Evolutionary conservation across 768 basidiomycete genomes (phyloP), one percentile per base, ranked within the genome.

Genomic region (Phylloporus sp.): DNA sequence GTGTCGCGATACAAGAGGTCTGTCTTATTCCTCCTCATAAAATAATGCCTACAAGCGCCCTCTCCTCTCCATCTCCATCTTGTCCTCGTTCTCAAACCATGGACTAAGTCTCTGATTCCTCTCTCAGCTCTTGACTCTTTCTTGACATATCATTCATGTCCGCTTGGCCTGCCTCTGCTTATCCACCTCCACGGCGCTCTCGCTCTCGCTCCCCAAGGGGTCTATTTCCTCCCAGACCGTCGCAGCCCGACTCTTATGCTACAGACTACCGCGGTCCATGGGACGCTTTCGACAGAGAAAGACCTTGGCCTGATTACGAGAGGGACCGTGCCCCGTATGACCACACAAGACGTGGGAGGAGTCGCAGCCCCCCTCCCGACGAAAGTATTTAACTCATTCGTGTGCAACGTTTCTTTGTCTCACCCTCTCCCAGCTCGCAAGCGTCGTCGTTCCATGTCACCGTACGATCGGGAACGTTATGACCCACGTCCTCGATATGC

Each of bases 391-490:
- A 17, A 14, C 23, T 13, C 31, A 9, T 45, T 18, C 8, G 23
- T 38, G 18, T 38, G 7, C 8, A 26, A 13, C 14, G 18, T 37
- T 40, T 42, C 39, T 17, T 48, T 29, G 32, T 37, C 40, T 58
- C 48, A 59, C 42, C 4, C 18, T 38, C 14, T 47, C 49, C 71
- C 67, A 70, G 82, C 76, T 46, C 75, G 88, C 50, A 92, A 92
- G 64, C 82, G 90, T 49, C 81, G 89, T 49, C 76, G 90, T 53
- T 91, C 90, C 17, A 54, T 69, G 50, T 67, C 75, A 20, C 90
- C 90, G 11, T 89, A 85, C 56, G 90, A 91, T 60, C 75, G 89
- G 48, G 88, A 89, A 46, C 71, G 89, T 35, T 90, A 83, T 60
- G 89, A 90, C 49, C 84, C 89, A 42, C 77, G 90, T 39, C 88